Percentiles rank a stretch among this genome's conserved stretches.
Evolutionary conservation across 2,329 filamentous ascomycete genomes (phyloP).

Genomic region (Colletotrichum coccodes): DNA sequence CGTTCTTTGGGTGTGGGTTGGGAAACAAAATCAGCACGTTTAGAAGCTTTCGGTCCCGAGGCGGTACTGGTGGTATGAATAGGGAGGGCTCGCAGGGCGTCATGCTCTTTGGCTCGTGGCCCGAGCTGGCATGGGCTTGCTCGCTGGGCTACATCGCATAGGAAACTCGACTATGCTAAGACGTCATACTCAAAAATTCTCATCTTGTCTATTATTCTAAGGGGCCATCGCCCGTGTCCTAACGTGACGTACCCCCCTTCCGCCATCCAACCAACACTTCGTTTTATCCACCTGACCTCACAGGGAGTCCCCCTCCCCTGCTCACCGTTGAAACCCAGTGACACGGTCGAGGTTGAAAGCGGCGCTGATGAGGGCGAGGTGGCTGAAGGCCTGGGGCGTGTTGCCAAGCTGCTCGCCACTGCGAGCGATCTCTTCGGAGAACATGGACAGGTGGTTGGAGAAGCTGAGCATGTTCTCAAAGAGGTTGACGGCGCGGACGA

Average conservation of each 20-base stretch:
- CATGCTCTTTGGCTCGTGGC: not conserved
- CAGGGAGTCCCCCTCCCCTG: not conserved
- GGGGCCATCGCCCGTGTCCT: not conserved
- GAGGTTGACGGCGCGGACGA: conserved; percentile 70
- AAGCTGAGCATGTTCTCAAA: conserved; percentile 84
- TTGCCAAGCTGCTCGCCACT: conserved; percentile 83
- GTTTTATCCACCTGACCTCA: no score
- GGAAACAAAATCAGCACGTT: not conserved
- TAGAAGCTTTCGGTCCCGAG: conserved; percentile 1
- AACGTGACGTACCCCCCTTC: not conserved
- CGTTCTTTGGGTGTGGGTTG: conserved; percentile 12
- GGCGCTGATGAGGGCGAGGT: conserved; percentile 79
- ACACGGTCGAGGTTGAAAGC: conserved; percentile 79
- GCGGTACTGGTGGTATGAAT: not conserved
- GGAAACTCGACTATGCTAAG: not conserved
- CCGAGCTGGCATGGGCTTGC: not conserved
- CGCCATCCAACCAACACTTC: no score
- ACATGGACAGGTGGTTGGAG: conserved; percentile 81
- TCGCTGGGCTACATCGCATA: not conserved
- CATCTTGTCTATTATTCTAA: no score
- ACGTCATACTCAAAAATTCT: not conserved
- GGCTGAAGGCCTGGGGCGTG: conserved; percentile 82
- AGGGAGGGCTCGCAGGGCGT: not conserved
- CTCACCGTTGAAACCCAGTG: conserved; percentile 39
- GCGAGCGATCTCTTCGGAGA: conserved; percentile 81